Evolutionary conservation across 192 early-diverging fungal species (phyloP).

Genomic region (Endogone sp.): DNA sequence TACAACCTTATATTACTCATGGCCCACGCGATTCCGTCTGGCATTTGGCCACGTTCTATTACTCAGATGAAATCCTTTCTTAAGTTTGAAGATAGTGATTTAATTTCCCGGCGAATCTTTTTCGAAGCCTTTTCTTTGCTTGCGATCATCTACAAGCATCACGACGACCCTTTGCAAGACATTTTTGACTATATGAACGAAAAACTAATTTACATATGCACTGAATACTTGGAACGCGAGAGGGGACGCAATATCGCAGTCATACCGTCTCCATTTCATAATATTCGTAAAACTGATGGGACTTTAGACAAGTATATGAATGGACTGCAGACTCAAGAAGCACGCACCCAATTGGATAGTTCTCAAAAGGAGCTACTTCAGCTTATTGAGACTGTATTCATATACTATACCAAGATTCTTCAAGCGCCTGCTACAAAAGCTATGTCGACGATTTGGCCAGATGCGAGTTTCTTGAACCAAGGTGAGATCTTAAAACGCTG

Average conservation of each 20-base stretch:
- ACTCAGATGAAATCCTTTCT: slow-evolving; percentile 13
- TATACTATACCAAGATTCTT: background rate
- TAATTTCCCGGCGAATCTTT: slow-evolving; percentile 11
- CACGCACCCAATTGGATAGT: background rate
- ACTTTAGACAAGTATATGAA: background rate
- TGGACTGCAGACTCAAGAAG: background rate
- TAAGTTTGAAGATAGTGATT: slow-evolving; percentile 13
- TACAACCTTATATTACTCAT: slow-evolving; percentile 12
- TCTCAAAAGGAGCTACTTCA: background rate
- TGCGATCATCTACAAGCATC: background rate
- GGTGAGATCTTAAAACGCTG: background rate
- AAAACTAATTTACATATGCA: background rate
- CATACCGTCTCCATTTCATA: background rate
- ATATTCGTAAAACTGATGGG: background rate
- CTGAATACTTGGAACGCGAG: background rate
- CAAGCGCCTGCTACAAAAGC: background rate
- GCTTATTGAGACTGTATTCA: background rate
- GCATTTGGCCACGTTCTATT: slow-evolving; percentile 1
- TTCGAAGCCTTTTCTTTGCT: slow-evolving; percentile 13
- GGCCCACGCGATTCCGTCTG: slow-evolving; percentile 4
- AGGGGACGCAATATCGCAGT: background rate
- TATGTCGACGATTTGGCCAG: background rate
- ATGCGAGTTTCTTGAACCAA: background rate
- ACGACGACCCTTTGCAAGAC: background rate
- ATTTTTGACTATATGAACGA: background rate